phyloP scores from a whole-genome alignment of 164 flowering plant species.

The Stephania yunnanensis region DNA sequence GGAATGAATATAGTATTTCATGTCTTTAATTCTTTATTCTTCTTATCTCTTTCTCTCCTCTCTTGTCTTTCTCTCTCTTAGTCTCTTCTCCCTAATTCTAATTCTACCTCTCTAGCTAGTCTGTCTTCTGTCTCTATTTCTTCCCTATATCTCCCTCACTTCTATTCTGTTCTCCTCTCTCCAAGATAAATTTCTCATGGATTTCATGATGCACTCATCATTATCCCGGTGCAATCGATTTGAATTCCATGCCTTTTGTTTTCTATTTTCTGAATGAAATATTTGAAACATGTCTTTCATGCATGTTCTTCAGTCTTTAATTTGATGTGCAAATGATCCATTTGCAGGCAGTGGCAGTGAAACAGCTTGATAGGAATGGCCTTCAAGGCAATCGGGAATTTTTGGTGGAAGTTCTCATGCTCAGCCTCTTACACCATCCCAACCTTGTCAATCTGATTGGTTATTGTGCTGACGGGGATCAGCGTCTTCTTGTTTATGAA shows the following conservation, averaged over 20 bases:
- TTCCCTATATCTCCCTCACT: too few relatives aligned
- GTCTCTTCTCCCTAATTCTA: too few relatives aligned
- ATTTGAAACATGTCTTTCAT: neutral
- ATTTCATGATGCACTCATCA: too few relatives aligned
- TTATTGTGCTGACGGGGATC: slow-evolving; percentile 93
- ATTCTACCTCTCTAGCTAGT: too few relatives aligned
- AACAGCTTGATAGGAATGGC: slow-evolving; percentile 85
- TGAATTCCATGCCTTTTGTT: neutral
- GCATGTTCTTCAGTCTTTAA: neutral
- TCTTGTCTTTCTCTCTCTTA: too few relatives aligned
- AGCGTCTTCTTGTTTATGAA: slow-evolving; percentile 92
- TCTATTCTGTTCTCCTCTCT: too few relatives aligned
- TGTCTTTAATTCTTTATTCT: too few relatives aligned
- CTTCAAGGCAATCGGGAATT: slow-evolving; percentile 93
- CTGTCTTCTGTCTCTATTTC: neutral
- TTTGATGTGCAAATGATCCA: slow-evolving; percentile 6
- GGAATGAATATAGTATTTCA: too few relatives aligned
- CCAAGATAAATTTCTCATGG: too few relatives aligned
- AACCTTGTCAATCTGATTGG: slow-evolving; percentile 90
- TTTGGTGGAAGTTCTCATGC: slow-evolving; percentile 94
- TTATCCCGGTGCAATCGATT: too few relatives aligned
- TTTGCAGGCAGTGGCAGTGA: slow-evolving; percentile 82
- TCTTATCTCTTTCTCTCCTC: too few relatives aligned
- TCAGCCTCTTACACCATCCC: slow-evolving; percentile 78
- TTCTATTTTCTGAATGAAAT: neutral